Evolutionary conservation across 2,329 filamentous ascomycete genomes (phyloP).

Genomic region (Colletotrichum plurivorum): DNA sequence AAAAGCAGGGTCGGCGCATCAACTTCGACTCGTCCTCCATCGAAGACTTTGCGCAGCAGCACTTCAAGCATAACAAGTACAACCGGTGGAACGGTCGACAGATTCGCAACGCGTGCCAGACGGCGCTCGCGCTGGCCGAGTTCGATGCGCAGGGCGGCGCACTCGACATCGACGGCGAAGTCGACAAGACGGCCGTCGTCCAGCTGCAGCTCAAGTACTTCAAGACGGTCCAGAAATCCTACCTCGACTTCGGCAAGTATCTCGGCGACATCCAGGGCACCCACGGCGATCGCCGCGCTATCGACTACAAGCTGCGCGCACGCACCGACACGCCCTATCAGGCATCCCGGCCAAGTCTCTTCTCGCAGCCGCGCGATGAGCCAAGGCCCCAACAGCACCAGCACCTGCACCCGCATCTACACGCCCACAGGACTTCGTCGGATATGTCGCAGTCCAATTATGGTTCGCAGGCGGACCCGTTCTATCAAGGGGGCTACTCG

Average conservation of each 20-base stretch:
- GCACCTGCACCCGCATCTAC: no score
- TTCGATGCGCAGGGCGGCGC: background rate
- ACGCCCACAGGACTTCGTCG: no score
- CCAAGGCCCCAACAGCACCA: no score
- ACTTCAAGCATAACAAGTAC: background rate
- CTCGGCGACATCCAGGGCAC: no score
- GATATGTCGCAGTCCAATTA: no score
- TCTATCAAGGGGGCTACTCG: no score
- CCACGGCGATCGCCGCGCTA: no score
- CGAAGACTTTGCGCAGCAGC: slow-evolving; percentile 46
- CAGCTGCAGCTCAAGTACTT: background rate
- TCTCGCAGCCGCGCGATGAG: no score
- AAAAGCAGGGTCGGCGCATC: slow-evolving; percentile 48
- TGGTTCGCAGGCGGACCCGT: no score
- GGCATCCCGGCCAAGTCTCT: no score
- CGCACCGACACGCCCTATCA: no score
- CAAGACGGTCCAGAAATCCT: background rate
- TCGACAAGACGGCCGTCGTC: background rate
- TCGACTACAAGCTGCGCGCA: no score
- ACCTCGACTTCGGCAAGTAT: slow-evolving; percentile 5
- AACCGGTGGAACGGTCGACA: slow-evolving; percentile 57
- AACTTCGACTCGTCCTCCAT: slow-evolving; percentile 51
- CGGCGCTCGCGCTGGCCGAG: slow-evolving; percentile 56
- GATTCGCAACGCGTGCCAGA: slow-evolving; percentile 61
- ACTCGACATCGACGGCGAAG: background rate